Conservation (phyloP, 164 flowering plant species). For the Saururus chinensis region DNA sequence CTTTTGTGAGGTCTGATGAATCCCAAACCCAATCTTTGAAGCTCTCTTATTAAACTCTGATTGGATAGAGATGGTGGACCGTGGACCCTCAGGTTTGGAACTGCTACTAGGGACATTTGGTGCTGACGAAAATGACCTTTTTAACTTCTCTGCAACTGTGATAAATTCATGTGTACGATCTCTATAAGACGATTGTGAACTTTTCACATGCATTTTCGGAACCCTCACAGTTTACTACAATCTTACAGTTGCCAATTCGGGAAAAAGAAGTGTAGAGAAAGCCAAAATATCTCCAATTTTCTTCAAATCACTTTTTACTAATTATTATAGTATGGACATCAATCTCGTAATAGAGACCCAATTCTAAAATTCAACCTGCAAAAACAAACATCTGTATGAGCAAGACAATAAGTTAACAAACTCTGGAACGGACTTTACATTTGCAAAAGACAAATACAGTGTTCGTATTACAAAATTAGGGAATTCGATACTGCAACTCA, state of each 20-base stretch:
- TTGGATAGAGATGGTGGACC: constrained; percentile 54
- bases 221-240: not conserved
- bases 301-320: not conserved
- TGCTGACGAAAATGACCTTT: constrained; percentile 35
- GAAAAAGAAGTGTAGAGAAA: not conserved
- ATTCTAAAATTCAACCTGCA: no score
- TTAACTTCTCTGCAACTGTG: constrained; percentile 53
- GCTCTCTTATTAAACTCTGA: constrained; percentile 86
- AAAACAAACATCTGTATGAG: no score
- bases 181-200: constrained; percentile 57
- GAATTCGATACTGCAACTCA: no score
- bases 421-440: no score
- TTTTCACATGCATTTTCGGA: constrained; percentile 24
- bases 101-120: constrained; percentile 26
- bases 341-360: no score
- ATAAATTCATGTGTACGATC: constrained; percentile 87
- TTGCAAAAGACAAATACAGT: no score
- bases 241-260: not conserved
- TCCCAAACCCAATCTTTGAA: constrained; percentile 83
- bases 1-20: constrained; percentile 92
- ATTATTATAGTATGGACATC: no score
- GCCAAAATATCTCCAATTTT: no score
- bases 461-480: no score
- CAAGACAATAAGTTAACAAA: no score
- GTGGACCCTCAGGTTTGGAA: constrained; percentile 22